phyloP scores from a whole-genome alignment of 345 rosid species.

The Raphanus raphanistrum region DNA sequence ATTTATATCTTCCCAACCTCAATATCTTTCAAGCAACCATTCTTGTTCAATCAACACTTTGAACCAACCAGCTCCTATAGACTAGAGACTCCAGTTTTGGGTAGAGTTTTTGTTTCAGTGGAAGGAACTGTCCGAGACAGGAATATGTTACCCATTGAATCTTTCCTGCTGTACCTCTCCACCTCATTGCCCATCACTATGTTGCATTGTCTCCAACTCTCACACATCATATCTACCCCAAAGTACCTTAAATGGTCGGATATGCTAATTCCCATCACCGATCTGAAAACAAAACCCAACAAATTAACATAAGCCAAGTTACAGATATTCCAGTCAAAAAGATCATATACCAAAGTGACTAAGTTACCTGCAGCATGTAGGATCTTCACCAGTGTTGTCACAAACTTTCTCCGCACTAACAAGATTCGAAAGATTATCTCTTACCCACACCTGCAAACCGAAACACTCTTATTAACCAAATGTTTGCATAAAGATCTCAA shows the following conservation, averaged over 20 bases:
- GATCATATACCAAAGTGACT: neutral
- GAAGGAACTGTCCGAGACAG: slow-evolving; percentile 46
- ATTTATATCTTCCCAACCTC: slow-evolving; percentile 4
- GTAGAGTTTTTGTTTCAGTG: slow-evolving; percentile 31
- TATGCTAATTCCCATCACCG: slow-evolving; percentile 74
- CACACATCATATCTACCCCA: slow-evolving; percentile 62
- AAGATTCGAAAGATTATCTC: slow-evolving; percentile 17
- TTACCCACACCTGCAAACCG: slow-evolving; percentile 37
- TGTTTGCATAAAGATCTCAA: neutral
- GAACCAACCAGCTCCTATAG: slow-evolving; percentile 20
- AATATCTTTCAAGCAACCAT: neutral
- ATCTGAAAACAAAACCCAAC: slow-evolving; percentile 42
- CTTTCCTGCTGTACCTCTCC: slow-evolving; percentile 46
- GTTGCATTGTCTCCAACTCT: slow-evolving; percentile 64
- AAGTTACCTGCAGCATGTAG: slow-evolving; percentile 65
- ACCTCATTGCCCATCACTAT: slow-evolving; percentile 58
- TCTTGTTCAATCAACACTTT: neutral
- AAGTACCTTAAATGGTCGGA: slow-evolving; percentile 70
- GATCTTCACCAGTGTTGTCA: slow-evolving; percentile 82
- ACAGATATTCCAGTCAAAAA: neutral
- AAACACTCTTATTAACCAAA: slow-evolving; percentile 2
- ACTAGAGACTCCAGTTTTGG: slow-evolving; percentile 2
- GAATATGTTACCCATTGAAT: slow-evolving; percentile 61
- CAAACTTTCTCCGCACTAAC: slow-evolving; percentile 59
- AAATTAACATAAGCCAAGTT: neutral